Evolutionary conservation across 352 stramenopile genomes (phyloP).

Genomic region (Phytophthora meadii): DNA sequence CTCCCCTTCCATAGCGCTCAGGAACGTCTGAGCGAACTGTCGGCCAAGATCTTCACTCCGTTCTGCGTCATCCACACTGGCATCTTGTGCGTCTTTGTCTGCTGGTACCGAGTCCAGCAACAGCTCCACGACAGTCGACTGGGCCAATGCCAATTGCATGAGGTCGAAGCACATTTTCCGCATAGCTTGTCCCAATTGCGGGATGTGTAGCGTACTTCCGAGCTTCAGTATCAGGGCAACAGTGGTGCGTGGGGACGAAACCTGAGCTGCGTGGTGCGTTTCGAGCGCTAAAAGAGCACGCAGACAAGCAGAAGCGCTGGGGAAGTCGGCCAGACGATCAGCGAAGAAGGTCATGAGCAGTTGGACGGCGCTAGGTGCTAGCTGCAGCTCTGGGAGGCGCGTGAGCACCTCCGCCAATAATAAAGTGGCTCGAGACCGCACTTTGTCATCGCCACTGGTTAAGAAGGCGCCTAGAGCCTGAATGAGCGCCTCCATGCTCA

Average conservation of each 20-base stretch:
- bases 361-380: slow-evolving; percentile 71
- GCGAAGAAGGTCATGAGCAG: slow-evolving; percentile 88
- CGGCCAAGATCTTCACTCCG: slow-evolving; percentile 48
- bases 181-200: slow-evolving; percentile 85
- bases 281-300: slow-evolving; percentile 79
- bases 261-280: slow-evolving; percentile 69
- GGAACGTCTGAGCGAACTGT: slow-evolving; percentile 75
- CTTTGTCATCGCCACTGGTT: slow-evolving; percentile 82
- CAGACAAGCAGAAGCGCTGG: slow-evolving; percentile 81
- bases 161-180: slow-evolving; percentile 88
- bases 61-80: slow-evolving; percentile 28
- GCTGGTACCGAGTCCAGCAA: slow-evolving; percentile 43
- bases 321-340: slow-evolving; percentile 84
- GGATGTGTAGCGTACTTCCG: slow-evolving; percentile 71
- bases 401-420: slow-evolving; percentile 89
- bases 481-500: slow-evolving; percentile 83
- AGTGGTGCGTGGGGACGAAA: slow-evolving; percentile 54
- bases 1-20: slow-evolving; percentile 89
- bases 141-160: slow-evolving; percentile 73
- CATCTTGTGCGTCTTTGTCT: slow-evolving; percentile 25
- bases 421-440: slow-evolving; percentile 79
- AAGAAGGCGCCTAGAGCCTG: slow-evolving; percentile 75
- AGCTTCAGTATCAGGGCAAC: slow-evolving; percentile 75
- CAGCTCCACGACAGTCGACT: slow-evolving; percentile 61
- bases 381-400: slow-evolving; percentile 86